phyloP scores from a whole-genome alignment of 768 basidiomycete species.

The Inosperma sp. region DNA sequence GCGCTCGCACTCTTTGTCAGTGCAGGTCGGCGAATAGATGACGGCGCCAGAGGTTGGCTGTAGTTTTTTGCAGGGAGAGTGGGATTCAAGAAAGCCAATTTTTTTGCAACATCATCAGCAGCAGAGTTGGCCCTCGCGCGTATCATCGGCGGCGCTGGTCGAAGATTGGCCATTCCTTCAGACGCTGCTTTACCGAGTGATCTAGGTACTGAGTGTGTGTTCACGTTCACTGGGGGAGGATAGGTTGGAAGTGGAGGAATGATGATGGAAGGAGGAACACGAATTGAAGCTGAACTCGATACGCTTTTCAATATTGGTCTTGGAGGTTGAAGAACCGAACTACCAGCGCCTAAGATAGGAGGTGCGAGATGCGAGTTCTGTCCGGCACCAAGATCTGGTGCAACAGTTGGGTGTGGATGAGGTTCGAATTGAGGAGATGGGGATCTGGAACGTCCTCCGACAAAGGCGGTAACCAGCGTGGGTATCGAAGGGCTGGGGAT shows the following conservation, averaged over 20 bases:
- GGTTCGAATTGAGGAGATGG: not conserved
- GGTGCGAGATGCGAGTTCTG: not conserved
- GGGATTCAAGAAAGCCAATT: not conserved
- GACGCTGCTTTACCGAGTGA: slow-evolving; percentile 4
- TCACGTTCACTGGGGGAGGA: not conserved
- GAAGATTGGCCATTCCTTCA: not conserved
- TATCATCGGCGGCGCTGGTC: not conserved
- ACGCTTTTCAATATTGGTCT: too few species aligned
- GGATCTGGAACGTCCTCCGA: not conserved
- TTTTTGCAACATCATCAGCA: not conserved
- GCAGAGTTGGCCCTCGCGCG: slow-evolving; percentile 3
- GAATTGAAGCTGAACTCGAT: too few species aligned
- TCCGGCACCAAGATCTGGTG: not conserved
- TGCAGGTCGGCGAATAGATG: not conserved
- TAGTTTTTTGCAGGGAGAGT: not conserved
- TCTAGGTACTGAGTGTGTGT: not conserved
- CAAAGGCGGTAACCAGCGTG: not conserved
- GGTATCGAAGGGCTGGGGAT: not conserved
- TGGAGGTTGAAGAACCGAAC: too few species aligned
- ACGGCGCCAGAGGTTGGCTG: not conserved
- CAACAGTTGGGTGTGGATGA: not conserved
- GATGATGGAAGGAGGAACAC: slow-evolving; percentile 1
- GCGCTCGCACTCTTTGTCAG: slow-evolving; percentile 10
- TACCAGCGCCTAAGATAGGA: too few species aligned
- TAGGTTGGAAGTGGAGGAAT: slow-evolving; percentile 6